Evolutionary conservation across 768 basidiomycete genomes (phyloP).

Genomic region (Stropharia rugosoannulata): DNA sequence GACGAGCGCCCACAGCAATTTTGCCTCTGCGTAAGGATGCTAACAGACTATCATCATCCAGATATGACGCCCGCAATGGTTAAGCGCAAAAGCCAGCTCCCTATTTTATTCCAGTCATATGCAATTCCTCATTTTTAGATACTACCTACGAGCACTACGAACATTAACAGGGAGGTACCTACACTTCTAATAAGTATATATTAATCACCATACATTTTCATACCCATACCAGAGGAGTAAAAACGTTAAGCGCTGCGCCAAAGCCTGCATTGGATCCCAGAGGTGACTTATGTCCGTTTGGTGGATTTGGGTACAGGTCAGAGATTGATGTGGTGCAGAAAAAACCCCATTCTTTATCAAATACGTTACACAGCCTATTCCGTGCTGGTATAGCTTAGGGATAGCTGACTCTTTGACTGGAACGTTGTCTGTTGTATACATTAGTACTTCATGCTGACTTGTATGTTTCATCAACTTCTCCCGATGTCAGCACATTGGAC

Average conservation of each 20-base stretch:
- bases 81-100: constrained; percentile 11
- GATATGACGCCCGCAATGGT: constrained; percentile 17
- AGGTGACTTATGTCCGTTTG: constrained; percentile 32
- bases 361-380: constrained; percentile 38
- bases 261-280: constrained; percentile 44
- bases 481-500: constrained; percentile 44
- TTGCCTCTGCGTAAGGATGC: too few relatives aligned
- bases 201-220: not conserved
- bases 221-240: not conserved
- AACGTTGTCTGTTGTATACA: constrained; percentile 42
- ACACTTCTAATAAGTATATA: not conserved
- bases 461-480: constrained; percentile 39
- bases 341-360: not conserved
- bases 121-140: not conserved
- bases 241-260: constrained; percentile 38
- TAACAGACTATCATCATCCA: not conserved
- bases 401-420: constrained; percentile 52
- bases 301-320: constrained; percentile 60
- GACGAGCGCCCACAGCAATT: too few relatives aligned
- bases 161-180: not conserved
- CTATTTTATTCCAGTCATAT: constrained; percentile 12
- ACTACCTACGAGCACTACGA: not conserved
- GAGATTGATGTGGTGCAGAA: not conserved
- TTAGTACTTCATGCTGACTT: not conserved
- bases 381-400: too few relatives aligned